Conservation (phyloP, 345 rosid species). For the Eucalyptus regnans region DNA sequence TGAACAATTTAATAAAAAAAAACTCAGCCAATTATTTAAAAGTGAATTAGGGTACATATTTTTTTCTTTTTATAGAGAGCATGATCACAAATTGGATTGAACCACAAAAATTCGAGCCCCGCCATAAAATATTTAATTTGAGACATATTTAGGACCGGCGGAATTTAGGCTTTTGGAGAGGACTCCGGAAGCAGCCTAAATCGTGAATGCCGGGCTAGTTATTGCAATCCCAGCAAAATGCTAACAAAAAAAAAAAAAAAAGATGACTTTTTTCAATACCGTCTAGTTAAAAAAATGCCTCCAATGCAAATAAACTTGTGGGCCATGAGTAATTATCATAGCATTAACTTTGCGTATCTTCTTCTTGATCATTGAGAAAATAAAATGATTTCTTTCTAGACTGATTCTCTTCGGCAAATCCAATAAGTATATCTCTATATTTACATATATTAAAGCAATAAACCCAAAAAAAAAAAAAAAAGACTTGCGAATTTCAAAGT, state of each 20-base stretch:
- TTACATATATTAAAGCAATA: background rate
- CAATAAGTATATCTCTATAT: rapidly evolving
- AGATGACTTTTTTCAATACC: background rate
- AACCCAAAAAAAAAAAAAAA: background rate
- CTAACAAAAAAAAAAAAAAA: too few relatives aligned
- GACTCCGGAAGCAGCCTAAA: background rate
- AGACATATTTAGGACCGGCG: background rate
- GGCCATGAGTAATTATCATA: background rate
- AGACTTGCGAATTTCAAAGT: background rate
- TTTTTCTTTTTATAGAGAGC: background rate
- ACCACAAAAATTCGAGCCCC: background rate
- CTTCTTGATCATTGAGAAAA: background rate
- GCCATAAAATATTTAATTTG: too few relatives aligned
- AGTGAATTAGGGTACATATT: background rate
- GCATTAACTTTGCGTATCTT: background rate
- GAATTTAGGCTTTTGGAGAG: background rate
- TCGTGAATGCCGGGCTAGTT: background rate
- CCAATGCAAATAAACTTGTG: background rate
- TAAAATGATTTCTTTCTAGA: background rate
- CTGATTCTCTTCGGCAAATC: background rate
- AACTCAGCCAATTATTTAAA: background rate
- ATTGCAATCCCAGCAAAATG: background rate
- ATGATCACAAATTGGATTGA: background rate
- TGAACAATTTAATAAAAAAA: background rate
- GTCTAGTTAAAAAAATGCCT: background rate